Conservation (phyloP, 2,329 filamentous ascomycete species). For the Colletotrichum graminicola region DNA sequence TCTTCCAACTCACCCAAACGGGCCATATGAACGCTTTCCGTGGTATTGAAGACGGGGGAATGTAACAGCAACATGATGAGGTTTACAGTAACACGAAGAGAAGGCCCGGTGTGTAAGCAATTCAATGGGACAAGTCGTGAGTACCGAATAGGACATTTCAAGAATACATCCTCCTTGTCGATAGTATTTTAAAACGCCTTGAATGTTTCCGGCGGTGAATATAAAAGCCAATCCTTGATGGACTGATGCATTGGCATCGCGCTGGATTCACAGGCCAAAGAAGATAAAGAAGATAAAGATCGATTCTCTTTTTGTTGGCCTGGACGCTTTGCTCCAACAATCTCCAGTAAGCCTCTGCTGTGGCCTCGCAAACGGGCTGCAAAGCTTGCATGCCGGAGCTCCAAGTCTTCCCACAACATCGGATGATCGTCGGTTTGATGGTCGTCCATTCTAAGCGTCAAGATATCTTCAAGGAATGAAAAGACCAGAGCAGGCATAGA, state of each 20-base stretch:
- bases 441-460: background rate
- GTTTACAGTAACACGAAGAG: too few species aligned
- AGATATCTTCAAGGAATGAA: background rate
- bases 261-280: background rate
- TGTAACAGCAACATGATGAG: too few species aligned
- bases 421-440: background rate
- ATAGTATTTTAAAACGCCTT: background rate
- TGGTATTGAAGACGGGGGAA: background rate
- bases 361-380: background rate
- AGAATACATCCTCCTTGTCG: background rate
- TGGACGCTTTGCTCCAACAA: background rate
- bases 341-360: background rate
- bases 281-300: too few species aligned
- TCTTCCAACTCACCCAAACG: background rate
- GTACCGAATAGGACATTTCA: background rate
- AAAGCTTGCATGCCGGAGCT: too few species aligned
- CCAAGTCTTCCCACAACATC: too few species aligned
- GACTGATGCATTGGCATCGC: background rate
- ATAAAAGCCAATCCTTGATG: background rate
- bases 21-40: background rate
- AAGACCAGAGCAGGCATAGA: background rate
- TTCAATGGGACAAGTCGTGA: too few species aligned
- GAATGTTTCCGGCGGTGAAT: background rate
- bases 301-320: background rate
- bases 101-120: too few species aligned